Percentiles rank a stretch among this genome's conserved stretches.
phyloP scores from a whole-genome alignment of 1,284 basidiomycete species.

The Ceratobasidium sp. region DNA sequence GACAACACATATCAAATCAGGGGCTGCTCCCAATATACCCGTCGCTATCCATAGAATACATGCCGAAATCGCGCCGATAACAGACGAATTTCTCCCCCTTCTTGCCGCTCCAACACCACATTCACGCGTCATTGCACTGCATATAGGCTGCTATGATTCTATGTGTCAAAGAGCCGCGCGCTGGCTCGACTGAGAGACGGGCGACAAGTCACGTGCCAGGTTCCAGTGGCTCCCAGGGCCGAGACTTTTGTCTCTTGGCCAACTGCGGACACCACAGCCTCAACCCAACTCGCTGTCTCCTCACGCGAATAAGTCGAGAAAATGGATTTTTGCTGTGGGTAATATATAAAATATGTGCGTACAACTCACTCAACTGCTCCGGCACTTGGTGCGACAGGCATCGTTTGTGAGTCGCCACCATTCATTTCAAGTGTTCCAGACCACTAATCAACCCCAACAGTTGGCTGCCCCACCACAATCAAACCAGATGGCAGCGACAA shows the following conservation, averaged over 20 bases:
- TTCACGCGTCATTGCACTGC: no score
- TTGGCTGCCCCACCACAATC: conserved; percentile 29
- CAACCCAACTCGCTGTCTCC: not conserved
- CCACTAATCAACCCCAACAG: conserved; percentile 1
- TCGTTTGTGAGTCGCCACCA: conserved; percentile 22
- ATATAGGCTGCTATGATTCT: no score
- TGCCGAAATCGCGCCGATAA: not conserved
- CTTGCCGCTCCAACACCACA: no score
- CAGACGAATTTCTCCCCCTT: no score
- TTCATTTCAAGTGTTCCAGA: not conserved
- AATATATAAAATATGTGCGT: no score
- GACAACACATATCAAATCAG: conserved; percentile 24
- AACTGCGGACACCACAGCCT: conserved; percentile 33
- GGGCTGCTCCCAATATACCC: conserved; percentile 15
- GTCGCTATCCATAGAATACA: conserved; percentile 1
- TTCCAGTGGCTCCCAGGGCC: not conserved
- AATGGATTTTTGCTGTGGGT: conserved; percentile 37
- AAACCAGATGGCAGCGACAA: conserved; percentile 26
- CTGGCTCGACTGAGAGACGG: no score
- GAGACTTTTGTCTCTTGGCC: not conserved
- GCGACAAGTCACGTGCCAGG: not conserved
- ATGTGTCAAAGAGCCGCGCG: no score
- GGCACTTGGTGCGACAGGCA: conserved; percentile 25
- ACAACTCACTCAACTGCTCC: no score
- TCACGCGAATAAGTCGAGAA: not conserved